Base-by-base conservation (phyloP, 768 basidiomycete species). In the Mycena rebaudengoi region DNA sequence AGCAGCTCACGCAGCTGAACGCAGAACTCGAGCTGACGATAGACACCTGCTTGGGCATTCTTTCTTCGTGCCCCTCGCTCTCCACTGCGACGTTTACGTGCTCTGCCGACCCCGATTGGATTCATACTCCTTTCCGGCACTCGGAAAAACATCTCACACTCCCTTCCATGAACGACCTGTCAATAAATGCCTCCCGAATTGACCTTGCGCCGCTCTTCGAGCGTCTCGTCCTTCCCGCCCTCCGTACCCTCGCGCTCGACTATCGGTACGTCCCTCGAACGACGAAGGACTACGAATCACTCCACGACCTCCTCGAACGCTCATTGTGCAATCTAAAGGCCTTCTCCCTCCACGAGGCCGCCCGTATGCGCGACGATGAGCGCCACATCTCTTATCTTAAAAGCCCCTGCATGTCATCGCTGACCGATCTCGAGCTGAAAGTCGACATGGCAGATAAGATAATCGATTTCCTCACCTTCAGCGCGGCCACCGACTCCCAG, bases 31-130 rank as follows among this genome's bases (percentile, higher is more conserved):
- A 66, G 55, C 62, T 60, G 51, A 62, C 65, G 16, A 5, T 48
- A 12, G 65, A 66, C 1, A 66, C 65, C 32, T 61, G 56, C 51
- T 29, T 66, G 18, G n/a, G 45, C 40, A 58, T 66, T 20, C 56
- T 66, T 10, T 55, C 65, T 0, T 51, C 56, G 7, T 59, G 43
- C 45, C 35, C 65, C 0, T 30, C 44, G 7, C 65, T 66, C 18
- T 49, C 41, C 25, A 44, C 51, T 44, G 65, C 61, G 10, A 51
- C 25, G 52, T 49, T 66, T 16, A 49, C 44, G 2, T 53, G 35
- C 50, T 66, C 65, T 14, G 50, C 50, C 43, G 26, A 58, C 18
- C 65, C 65, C 29, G 65, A 66, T 43, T 66, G 65, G 65, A 8
- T 60, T 0, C 55, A 44, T 13, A 43, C 46, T 6, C 50, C 65